Conservation (phyloP, 164 flowering plant genomes). For the Taxillus chinensis region DNA sequence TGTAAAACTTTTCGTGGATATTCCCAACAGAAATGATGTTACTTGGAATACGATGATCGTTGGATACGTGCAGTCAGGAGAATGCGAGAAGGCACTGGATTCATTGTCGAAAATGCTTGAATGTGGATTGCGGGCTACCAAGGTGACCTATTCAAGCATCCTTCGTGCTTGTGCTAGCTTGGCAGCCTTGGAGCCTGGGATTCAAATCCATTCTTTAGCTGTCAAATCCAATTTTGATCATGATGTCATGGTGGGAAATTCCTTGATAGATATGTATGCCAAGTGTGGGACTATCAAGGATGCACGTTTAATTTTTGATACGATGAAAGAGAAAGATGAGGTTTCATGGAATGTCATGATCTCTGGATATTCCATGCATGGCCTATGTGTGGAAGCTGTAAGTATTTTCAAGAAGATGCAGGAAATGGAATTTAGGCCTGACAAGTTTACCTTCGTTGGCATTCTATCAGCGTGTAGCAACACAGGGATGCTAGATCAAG, state of each 20-base stretch:
- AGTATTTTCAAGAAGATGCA: constrained; percentile 49
- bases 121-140: constrained; percentile 32
- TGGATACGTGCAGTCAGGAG: constrained; percentile 56
- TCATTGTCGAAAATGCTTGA: constrained; percentile 50
- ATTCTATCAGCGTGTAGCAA: constrained; percentile 84
- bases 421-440: constrained; percentile 36
- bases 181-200: constrained; percentile 61
- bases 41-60: constrained; percentile 91
- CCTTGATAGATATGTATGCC: constrained; percentile 89
- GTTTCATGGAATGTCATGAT: constrained; percentile 91
- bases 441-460: constrained; percentile 65
- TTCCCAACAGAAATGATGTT: constrained; percentile 47
- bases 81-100: constrained; percentile 48
- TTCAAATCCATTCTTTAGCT: constrained; percentile 54
- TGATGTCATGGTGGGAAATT: constrained; percentile 41
- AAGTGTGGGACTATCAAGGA: constrained; percentile 74
- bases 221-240: constrained; percentile 43
- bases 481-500: constrained; percentile 52
- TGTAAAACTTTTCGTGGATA: constrained; percentile 32
- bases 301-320: constrained; percentile 51
- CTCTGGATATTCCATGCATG: constrained; percentile 79
- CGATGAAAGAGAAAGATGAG: constrained; percentile 33
- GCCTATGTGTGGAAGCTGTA: constrained; percentile 58
- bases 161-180: constrained; percentile 74
- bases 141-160: constrained; percentile 69